Percentiles rank a stretch among this genome's conserved stretches.
Conservation (phyloP, 768 basidiomycete genomes). For the Boletus bicolor region DNA sequence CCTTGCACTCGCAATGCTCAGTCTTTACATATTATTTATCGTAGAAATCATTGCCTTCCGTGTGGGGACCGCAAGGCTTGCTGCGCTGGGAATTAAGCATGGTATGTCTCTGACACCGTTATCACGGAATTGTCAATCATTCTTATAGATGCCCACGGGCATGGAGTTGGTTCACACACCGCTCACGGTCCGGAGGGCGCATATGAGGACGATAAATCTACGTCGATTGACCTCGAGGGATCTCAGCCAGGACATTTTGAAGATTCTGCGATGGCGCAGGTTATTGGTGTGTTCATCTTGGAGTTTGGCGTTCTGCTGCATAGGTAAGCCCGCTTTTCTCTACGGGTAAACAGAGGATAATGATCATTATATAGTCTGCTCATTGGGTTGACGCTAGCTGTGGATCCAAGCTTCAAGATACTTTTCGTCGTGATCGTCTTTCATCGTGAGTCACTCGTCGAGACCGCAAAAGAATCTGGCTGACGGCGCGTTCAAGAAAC, state of each 20-base stretch:
- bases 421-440: slow-evolving; percentile 90
- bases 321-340: slow-evolving; percentile 39
- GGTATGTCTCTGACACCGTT: slow-evolving; percentile 36
- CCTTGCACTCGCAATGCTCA: slow-evolving; percentile 73
- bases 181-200: slow-evolving; percentile 67
- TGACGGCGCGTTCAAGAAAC: slow-evolving; percentile 51
- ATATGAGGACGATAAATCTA: slow-evolving; percentile 5
- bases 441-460: slow-evolving; percentile 68
- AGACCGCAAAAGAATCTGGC: not conserved
- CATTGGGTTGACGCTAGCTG: slow-evolving; percentile 90
- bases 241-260: slow-evolving; percentile 22
- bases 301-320: slow-evolving; percentile 93
- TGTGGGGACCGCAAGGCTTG: slow-evolving; percentile 73
- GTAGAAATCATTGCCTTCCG: slow-evolving; percentile 85
- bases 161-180: slow-evolving; percentile 54
- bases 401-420: slow-evolving; percentile 72
- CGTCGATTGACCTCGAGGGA: slow-evolving; percentile 28
- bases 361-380: slow-evolving; percentile 49
- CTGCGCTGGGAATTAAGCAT: slow-evolving; percentile 58
- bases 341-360: not conserved
- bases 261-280: slow-evolving; percentile 57
- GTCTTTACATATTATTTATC: slow-evolving; percentile 82
- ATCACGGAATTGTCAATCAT: not conserved
- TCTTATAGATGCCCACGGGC: slow-evolving; percentile 61
- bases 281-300: slow-evolving; percentile 85